Percentiles rank a stretch among this genome's conserved stretches.
Conservation (phyloP, 371 early-diverging fungal species). For the Mortierella sp. region DNA sequence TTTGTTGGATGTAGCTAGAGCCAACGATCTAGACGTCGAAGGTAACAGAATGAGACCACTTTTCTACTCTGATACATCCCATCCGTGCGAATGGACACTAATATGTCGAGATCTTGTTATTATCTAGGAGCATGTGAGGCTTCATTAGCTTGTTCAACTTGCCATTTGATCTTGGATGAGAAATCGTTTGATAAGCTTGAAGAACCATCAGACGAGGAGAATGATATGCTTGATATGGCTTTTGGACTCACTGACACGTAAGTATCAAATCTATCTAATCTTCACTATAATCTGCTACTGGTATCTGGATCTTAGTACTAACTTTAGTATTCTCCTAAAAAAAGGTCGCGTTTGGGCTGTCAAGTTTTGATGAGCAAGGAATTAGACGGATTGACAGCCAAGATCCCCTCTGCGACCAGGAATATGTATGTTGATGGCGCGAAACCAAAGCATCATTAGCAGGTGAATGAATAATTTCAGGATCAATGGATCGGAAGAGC, state of each 20-base stretch:
- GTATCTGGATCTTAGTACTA: too few species aligned
- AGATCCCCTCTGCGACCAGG: conserved; percentile 94
- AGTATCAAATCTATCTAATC: conserved; percentile 18
- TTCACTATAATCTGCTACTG: background rate
- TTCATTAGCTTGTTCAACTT: conserved; percentile 95
- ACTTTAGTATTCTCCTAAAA: background rate
- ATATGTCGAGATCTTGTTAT: background rate
- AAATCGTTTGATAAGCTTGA: conserved; percentile 73
- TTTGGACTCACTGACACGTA: conserved; percentile 96
- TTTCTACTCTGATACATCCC: background rate
- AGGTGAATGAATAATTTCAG: too few species aligned
- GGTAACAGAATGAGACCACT: conserved; percentile 63
- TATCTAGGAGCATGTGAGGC: conserved; percentile 97
- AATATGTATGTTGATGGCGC: conserved; percentile 83
- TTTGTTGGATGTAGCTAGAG: conserved; percentile 96
- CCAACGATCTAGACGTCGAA: conserved; percentile 96
- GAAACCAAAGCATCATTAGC: too few species aligned
- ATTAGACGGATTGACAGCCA: conserved; percentile 90
- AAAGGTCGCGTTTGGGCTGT: conserved; percentile 94
- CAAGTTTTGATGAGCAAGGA: conserved; percentile 91
- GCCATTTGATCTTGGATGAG: conserved; percentile 96
- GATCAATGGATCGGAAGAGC: too few species aligned
- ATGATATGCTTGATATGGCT: conserved; percentile 99
- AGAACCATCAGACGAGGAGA: conserved; percentile 93
- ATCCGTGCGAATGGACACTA: conserved; percentile 6